Percentiles rank a stretch among this genome's conserved stretches.
These are phyloP conservation scores for Aureobasidium mangrovei DNA, from an alignment of 2,329 filamentous ascomycete species.

Conservation along the genomic window DNA sequence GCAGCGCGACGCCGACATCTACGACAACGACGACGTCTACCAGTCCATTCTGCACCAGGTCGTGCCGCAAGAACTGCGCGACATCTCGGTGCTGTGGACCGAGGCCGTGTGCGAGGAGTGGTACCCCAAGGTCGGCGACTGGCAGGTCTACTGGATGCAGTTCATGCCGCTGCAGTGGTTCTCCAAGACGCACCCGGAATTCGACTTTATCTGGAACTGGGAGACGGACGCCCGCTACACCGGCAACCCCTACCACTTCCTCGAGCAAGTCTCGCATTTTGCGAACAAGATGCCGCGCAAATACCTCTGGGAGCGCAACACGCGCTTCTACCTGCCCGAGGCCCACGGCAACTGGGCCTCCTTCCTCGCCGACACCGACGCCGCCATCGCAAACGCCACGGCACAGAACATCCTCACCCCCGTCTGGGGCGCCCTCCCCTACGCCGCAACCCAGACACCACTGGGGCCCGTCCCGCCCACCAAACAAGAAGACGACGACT, in stretches of 20 bases:
- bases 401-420: conserved; percentile 41
- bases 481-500: conserved; percentile 67
- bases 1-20: conserved; percentile 49
- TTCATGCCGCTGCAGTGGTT: conserved; percentile 71
- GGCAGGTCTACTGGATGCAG: conserved; percentile 47
- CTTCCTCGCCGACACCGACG: conserved; percentile 37
- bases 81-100: conserved; percentile 67
- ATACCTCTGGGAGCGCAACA: conserved; percentile 50
- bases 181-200: conserved; percentile 65
- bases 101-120: conserved; percentile 43
- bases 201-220: conserved; percentile 77
- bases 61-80: conserved; percentile 60
- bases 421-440: conserved; percentile 78
- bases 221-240: conserved; percentile 74
- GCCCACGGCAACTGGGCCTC: conserved; percentile 43
- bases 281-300: conserved; percentile 47
- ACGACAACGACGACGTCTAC: conserved; percentile 51
- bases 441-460: conserved; percentile 61
- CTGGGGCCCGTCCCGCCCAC: conserved; percentile 67
- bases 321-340: conserved; percentile 46
- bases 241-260: conserved; percentile 73
- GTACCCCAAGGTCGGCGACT: conserved; percentile 42
- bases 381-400: conserved; percentile 32
- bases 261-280: conserved; percentile 53
- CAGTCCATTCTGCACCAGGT: conserved; percentile 50